Percentiles rank a stretch among this genome's conserved stretches.
phyloP scores from a whole-genome alignment of 2,329 filamentous ascomycete genomes.

The Pseudogymnoascus sp. region DNA sequence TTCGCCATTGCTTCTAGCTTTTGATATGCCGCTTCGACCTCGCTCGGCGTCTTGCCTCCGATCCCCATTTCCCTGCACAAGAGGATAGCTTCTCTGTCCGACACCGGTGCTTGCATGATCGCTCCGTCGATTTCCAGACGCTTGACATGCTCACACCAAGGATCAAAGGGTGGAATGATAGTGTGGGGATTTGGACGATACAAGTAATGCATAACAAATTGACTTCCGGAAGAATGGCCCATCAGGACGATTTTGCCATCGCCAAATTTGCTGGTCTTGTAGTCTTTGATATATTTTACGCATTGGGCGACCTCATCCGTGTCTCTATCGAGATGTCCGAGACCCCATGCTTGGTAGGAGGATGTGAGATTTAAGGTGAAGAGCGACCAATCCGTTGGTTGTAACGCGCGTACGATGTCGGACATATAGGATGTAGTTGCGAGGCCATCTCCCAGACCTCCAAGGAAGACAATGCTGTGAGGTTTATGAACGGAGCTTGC shows the following conservation, averaged over 20 bases:
- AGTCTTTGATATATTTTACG: constrained; percentile 26
- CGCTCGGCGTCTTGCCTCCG: constrained; percentile 25
- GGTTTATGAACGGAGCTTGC: constrained; percentile 26
- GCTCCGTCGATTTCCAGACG: constrained; percentile 47
- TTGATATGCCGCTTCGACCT: constrained; percentile 30
- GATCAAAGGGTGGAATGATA: constrained; percentile 19
- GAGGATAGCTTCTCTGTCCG: constrained; percentile 48
- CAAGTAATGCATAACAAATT: constrained; percentile 59
- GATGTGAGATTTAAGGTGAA: constrained; percentile 35
- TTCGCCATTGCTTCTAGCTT: constrained; percentile 33
- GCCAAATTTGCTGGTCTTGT: constrained; percentile 28
- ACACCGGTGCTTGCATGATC: constrained; percentile 57
- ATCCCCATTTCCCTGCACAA: constrained; percentile 30
- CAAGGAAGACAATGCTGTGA: constrained; percentile 45
- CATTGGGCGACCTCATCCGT: constrained; percentile 31
- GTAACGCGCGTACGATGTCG: constrained; percentile 35
- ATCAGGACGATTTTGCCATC: constrained; percentile 53
- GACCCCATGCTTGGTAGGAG: constrained; percentile 32
- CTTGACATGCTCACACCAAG: constrained; percentile 25
- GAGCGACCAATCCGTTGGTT: constrained; percentile 31
- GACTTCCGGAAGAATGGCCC: constrained; percentile 61
- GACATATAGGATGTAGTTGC: constrained; percentile 42
- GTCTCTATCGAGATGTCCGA: constrained; percentile 32
- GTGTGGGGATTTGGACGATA: constrained; percentile 35
- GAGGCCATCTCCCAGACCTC: constrained; percentile 45